Base-by-base conservation (phyloP, 306 rosid genomes). In the Acacia crassicarpa region DNA sequence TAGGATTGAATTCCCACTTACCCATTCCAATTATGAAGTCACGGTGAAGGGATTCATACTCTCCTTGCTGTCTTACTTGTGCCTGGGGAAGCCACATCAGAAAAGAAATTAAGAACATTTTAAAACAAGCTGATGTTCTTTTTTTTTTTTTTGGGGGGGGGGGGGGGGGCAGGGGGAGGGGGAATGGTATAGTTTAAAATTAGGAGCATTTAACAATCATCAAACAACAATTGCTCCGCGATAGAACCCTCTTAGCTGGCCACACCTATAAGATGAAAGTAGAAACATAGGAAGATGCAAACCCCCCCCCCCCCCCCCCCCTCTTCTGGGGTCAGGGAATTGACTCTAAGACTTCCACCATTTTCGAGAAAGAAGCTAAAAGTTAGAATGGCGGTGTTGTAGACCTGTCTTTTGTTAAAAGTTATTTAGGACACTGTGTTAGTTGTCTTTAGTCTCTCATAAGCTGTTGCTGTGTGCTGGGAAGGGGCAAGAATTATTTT, bases 1-100 rank as follows among this genome's bases (percentile, higher is more conserved):
- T 9, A 53, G 98, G 99, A 75, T 89, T 86, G 79, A 89, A 92
- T 35, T 93, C 99, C 98, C 99, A 95, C 51, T 8, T 91, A 48
- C 99, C 94, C 20, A 90, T 88, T 81, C 88, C 98, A 77, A 95
- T 53, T 49, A 4, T 91, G 72, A 85, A 0, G 89, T 95, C 98
- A 6, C 89, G 94, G 88, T 89, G 87, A 75, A 90, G 7, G 8
- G 82, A 58, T 83, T 95, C 97, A 15, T 79, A 83, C 2, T 83
- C 90, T 56, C 98, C 98, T 84, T 95, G 98, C 77, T 91, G 98
- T 76, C 58, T 89, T 54, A 78, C 74, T 61, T 87, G 84, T 5
- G 51, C 90, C 98, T 95, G 84, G 17, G 56, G 67, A 90, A 83
- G 51, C 80, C 84, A 85, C 23, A 72, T 40, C 33, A 46, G 8